phyloP scores from a whole-genome alignment of 2,329 filamentous ascomycete species.

The Ascomycota sp. region DNA sequence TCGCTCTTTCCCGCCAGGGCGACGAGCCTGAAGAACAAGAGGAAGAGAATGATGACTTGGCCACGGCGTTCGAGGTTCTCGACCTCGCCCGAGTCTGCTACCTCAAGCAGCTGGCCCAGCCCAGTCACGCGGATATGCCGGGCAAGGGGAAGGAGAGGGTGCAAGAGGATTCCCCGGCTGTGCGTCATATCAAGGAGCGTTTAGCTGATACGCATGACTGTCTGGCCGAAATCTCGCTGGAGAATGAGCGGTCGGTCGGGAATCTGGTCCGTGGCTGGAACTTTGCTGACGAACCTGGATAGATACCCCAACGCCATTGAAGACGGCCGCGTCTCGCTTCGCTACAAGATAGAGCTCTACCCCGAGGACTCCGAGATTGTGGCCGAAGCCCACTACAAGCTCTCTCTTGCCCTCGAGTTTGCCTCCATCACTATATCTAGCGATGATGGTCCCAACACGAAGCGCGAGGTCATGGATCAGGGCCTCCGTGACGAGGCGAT shows the following conservation, averaged over 20 bases:
- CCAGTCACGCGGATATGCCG: slow-evolving; percentile 12
- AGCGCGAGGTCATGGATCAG: slow-evolving; percentile 40
- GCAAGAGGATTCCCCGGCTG: slow-evolving; percentile 17
- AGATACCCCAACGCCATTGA: slow-evolving; percentile 70
- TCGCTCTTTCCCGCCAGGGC: slow-evolving; percentile 3
- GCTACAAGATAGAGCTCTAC: slow-evolving; percentile 61
- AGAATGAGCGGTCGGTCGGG: slow-evolving; percentile 63
- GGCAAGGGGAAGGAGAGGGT: slow-evolving; percentile 22
- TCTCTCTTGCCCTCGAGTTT: slow-evolving; percentile 87
- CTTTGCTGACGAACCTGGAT: slow-evolving; percentile 2
- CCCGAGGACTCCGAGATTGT: slow-evolving; percentile 65
- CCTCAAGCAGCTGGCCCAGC: slow-evolving; percentile 28
- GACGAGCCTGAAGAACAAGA: slow-evolving; percentile 24
- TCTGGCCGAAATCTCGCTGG: slow-evolving; percentile 87
- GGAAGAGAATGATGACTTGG: slow-evolving; percentile 52
- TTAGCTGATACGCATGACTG: slow-evolving; percentile 86
- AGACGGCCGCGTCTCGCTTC: slow-evolving; percentile 60
- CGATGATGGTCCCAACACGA: slow-evolving; percentile 22
- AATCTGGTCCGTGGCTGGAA: neutral
- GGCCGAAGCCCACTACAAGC: slow-evolving; percentile 90
- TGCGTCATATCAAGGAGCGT: slow-evolving; percentile 55
- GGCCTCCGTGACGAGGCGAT: slow-evolving; percentile 50
- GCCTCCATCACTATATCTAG: slow-evolving; percentile 52
- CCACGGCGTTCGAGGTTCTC: slow-evolving; percentile 66
- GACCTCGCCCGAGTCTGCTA: slow-evolving; percentile 55